phyloP scores from a whole-genome alignment of 2,329 filamentous ascomycete genomes.

The Fusarium sp. region DNA sequence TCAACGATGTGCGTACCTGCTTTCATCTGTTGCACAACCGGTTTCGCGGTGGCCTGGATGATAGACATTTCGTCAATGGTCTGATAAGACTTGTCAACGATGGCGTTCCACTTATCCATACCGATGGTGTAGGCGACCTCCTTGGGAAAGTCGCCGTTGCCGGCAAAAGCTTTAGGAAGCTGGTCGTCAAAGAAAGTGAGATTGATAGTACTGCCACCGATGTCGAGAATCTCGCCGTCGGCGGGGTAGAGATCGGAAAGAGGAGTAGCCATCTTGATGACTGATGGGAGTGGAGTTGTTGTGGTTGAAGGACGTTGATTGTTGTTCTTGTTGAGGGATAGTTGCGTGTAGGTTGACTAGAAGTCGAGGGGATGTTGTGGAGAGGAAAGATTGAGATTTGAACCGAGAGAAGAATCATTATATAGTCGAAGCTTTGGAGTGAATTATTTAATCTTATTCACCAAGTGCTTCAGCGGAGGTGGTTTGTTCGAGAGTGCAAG shows the following conservation, averaged over 20 bases:
- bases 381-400: too few relatives aligned
- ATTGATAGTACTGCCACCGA: conserved; percentile 36
- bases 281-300: not conserved
- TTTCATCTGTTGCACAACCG: conserved; percentile 32
- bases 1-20: conserved; percentile 43
- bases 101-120: conserved; percentile 38
- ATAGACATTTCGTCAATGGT: conserved; percentile 40
- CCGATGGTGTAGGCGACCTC: conserved; percentile 45
- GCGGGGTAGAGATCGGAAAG: not conserved
- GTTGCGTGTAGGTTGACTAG: too few relatives aligned
- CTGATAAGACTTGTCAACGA: conserved; percentile 42
- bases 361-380: too few relatives aligned
- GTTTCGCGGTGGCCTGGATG: conserved; percentile 35
- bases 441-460: not conserved
- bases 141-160: conserved; percentile 45
- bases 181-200: conserved; percentile 30
- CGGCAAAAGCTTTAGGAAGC: conserved; percentile 35
- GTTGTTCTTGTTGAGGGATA: not conserved
- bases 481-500: too few relatives aligned
- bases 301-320: not conserved
- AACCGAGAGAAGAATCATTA: not conserved
- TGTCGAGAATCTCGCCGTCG: conserved; percentile 35
- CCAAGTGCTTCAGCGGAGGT: too few relatives aligned
- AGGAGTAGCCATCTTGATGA: conserved; percentile 1
- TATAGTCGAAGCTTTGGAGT: not conserved